Base-by-base conservation (phyloP, 441 rosid species). In the Arabidopsis lyrata region DNA sequence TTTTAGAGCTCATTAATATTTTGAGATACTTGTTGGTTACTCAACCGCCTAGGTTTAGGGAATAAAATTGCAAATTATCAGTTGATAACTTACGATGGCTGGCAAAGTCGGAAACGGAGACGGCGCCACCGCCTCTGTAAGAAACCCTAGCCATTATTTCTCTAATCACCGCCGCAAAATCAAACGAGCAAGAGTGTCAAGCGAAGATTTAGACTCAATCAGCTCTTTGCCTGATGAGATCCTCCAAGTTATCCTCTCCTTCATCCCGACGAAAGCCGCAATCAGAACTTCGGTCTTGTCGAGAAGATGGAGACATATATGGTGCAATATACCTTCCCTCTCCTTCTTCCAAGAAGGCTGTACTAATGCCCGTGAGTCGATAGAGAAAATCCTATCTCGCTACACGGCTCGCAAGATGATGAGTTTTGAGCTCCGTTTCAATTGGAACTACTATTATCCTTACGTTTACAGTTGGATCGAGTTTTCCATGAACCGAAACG, bases 141-240 rank as follows among this genome's bases (percentile, higher is more conserved):
- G 15, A 41, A 41, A 5, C 5, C 4, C 15, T 41, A 12, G 45
- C 45, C 45, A 24, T 24, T 24, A 24, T 24, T 24, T 24, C 27
- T 24, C 27, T 24, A 24, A 24, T 24, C 27, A 41, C 9, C 2
- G 36, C 6, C 35, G 36, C 36, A 6, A 1, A 34, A 34, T 34
- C 36, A 34, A 34, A 34, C 8, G 8, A 34, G 36, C 36, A 34
- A 8, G 36, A 34, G 36, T 6, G 7, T 34, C 36, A 8, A 34
- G 36, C 49, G 16, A 44, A 0, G 31, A 34, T 54, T 14, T 41
- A 42, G 65, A 69, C 15, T 20, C 5, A 22, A 3, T 69, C 32
- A 71, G 41, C n/a, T 24, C 27, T 60, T 4, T 60, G 5, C 68
- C 60, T 36, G 75, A 70, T 14, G 67, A 0, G 20, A 49, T 60